Percentiles rank a stretch among this genome's conserved stretches.
Conservation (phyloP, 257 asterid species). For the Cinchona pubescens region DNA sequence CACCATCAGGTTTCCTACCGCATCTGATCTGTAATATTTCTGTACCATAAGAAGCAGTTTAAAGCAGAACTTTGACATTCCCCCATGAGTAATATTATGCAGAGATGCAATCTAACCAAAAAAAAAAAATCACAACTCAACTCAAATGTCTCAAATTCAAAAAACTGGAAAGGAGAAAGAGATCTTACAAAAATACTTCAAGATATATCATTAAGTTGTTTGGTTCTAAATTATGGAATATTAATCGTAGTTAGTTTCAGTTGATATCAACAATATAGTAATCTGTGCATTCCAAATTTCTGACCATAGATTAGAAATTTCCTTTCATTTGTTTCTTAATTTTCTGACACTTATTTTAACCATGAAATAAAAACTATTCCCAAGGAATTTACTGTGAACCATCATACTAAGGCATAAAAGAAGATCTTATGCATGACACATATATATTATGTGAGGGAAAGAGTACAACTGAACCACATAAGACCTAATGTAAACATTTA, state of each 20-base stretch:
- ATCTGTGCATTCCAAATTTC: background rate
- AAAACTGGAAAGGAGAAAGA: background rate
- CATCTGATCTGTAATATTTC: conserved; percentile 60
- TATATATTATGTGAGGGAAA: background rate
- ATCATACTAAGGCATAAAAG: background rate
- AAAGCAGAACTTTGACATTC: background rate
- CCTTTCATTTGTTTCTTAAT: background rate
- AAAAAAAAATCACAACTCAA: too few species aligned
- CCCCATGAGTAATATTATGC: background rate
- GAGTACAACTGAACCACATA: background rate
- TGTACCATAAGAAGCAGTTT: conserved; percentile 29
- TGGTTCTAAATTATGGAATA: background rate
- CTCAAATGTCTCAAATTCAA: background rate
- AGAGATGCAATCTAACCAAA: background rate
- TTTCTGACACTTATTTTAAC: background rate
- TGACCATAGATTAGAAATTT: background rate
- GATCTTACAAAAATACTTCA: background rate
- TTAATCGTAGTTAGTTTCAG: background rate
- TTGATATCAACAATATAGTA: background rate
- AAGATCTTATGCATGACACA: background rate
- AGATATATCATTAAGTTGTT: background rate
- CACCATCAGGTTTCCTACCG: conserved; percentile 92
- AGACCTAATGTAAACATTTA: background rate
- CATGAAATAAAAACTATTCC: background rate
- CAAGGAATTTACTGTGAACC: background rate